phyloP scores from a whole-genome alignment of 1,284 basidiomycete genomes.

The Sanghuangporus sanghuang region DNA sequence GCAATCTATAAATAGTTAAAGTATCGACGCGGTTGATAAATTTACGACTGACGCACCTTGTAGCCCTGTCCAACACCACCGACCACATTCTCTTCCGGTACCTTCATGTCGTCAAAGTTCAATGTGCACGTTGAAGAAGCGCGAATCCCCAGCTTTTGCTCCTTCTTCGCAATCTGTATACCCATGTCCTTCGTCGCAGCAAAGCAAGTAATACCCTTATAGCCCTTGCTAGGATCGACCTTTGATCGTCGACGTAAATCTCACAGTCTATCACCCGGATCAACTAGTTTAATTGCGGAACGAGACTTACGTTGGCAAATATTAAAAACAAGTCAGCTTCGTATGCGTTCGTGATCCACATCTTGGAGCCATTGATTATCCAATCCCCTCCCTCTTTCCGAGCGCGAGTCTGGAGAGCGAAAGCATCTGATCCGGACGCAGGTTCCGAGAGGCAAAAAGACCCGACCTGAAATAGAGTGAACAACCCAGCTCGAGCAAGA shows the following conservation, averaged over 20 bases:
- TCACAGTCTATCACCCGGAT: neutral
- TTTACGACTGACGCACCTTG: slow-evolving; percentile 50
- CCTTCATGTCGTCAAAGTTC: slow-evolving; percentile 91
- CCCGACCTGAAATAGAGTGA: slow-evolving; percentile 58
- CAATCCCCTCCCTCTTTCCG: slow-evolving; percentile 82
- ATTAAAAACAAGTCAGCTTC: slow-evolving; percentile 95
- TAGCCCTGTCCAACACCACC: slow-evolving; percentile 94
- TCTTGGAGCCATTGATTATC: slow-evolving; percentile 92
- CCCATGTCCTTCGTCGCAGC: slow-evolving; percentile 96
- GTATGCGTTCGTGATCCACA: slow-evolving; percentile 99
- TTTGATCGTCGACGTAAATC: slow-evolving; percentile 29
- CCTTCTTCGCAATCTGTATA: slow-evolving; percentile 96
- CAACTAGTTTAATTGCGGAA: neutral
- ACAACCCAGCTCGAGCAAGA: neutral
- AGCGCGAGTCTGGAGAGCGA: slow-evolving; percentile 91
- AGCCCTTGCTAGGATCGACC: slow-evolving; percentile 90
- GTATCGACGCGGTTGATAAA: neutral
- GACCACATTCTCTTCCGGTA: slow-evolving; percentile 92
- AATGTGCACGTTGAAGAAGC: slow-evolving; percentile 97
- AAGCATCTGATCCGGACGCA: slow-evolving; percentile 93
- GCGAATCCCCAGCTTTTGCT: slow-evolving; percentile 95
- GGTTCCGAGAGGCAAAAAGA: slow-evolving; percentile 96
- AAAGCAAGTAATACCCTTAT: slow-evolving; percentile 99
- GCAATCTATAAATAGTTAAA: slow-evolving; percentile 55
- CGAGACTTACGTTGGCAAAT: slow-evolving; percentile 79